Conservation (phyloP, 2,329 filamentous ascomycete species). For the Daldinia sp. region DNA sequence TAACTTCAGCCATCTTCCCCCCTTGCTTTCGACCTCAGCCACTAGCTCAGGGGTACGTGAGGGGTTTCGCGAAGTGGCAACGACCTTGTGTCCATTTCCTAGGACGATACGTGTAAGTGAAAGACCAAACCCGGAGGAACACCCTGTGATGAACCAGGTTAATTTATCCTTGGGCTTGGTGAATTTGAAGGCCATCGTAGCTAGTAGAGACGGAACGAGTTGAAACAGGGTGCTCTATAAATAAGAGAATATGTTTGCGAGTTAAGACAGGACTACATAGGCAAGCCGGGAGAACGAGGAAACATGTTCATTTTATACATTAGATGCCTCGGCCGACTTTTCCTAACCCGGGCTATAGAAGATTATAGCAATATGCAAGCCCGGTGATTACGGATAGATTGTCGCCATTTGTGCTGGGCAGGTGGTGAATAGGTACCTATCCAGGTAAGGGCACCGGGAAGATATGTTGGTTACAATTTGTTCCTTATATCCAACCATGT, state of each 20-base stretch:
- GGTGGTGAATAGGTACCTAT: not conserved
- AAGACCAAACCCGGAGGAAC: slow-evolving; percentile 50
- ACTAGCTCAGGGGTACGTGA: slow-evolving; percentile 40
- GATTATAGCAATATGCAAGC: not conserved
- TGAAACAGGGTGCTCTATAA: not conserved
- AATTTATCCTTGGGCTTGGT: slow-evolving; percentile 31
- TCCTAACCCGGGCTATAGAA: not conserved
- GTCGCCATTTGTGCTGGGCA: not conserved
- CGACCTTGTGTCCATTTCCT: slow-evolving; percentile 48
- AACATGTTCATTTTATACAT: not conserved
- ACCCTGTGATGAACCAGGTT: slow-evolving; percentile 51
- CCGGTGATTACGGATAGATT: not conserved
- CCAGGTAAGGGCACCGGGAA: not conserved
- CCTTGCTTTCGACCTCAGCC: slow-evolving; percentile 35
- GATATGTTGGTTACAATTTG: not conserved
- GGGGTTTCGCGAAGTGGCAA: slow-evolving; percentile 51
- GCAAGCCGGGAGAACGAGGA: not conserved
- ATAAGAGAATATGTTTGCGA: not conserved
- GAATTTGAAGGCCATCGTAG: slow-evolving; percentile 16
- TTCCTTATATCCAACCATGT: not conserved
- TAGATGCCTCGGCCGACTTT: not conserved
- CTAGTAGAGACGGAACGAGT: not conserved
- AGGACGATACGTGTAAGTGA: slow-evolving; percentile 46
- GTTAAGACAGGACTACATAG: not conserved
- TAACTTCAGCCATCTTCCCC: slow-evolving; percentile 39